Conservation (phyloP, 2,329 filamentous ascomycete genomes). For the Ceratocystis albifundus region DNA sequence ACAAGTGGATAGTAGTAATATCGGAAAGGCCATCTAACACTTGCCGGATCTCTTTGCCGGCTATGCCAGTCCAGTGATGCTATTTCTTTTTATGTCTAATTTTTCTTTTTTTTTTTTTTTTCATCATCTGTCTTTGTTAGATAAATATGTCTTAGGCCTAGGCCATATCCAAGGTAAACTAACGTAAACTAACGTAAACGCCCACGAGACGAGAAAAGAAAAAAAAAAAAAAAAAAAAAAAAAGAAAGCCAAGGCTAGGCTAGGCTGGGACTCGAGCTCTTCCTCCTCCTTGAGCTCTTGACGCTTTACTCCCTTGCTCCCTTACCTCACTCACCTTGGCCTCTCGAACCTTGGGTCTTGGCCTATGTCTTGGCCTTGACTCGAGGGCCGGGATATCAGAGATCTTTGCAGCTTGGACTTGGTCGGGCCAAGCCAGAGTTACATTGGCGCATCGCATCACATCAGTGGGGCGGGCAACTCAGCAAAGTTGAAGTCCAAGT, state of each 20-base stretch:
- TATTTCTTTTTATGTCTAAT: background rate
- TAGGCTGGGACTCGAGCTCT: background rate
- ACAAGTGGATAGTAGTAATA: background rate
- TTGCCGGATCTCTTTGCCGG: background rate
- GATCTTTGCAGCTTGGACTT: conserved; percentile 8
- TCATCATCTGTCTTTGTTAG: background rate
- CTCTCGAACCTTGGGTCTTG: background rate
- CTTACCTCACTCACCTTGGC: no score
- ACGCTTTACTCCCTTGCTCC: background rate
- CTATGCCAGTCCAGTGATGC: background rate
- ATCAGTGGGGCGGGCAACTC: conserved; percentile 4
- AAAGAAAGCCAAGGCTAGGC: background rate
- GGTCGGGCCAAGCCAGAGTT: background rate
- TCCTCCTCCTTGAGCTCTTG: background rate
- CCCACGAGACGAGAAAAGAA: background rate
- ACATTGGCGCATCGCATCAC: conserved; percentile 11
- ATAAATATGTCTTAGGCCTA: background rate
- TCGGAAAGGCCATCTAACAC: background rate
- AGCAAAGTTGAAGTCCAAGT: background rate
- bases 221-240: background rate
- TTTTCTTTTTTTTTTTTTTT: background rate
- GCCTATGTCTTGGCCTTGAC: background rate
- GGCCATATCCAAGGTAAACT: background rate
- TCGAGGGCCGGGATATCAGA: conserved; percentile 4
- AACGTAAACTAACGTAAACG: background rate